Base-by-base conservation (phyloP, 495 filamentous ascomycete species). In the Hypoxylon perforatum region DNA sequence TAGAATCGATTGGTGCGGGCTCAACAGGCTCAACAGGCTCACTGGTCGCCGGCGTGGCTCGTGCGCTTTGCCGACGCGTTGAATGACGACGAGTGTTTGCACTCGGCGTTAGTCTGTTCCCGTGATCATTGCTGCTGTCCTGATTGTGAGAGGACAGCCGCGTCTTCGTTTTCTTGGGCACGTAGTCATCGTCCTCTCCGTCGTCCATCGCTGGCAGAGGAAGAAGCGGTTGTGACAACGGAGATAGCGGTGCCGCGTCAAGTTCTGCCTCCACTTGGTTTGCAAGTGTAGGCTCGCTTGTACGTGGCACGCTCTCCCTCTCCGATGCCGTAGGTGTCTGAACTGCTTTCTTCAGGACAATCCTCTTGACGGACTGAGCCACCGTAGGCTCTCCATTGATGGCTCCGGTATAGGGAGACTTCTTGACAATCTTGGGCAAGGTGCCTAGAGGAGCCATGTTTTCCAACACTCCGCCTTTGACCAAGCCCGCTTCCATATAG, bases 381-480 rank as follows among this genome's bases (percentile, higher is more conserved):
- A 70, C 46, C 11, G 71, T 51, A 1, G 33, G 51, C 12, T 66
- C 73, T 11, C 61, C 63, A 36, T 57, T 62, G 11, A 65, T 39
- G 0, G 70, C 73, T n/a, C 61, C 63, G 33, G 54, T 61, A 8
- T 62, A 42, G 0, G 70, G 70, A 0, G 73, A 55, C 61, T 79
- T 82, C 73, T 79, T 82, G 51, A 76, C 57, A n/a, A 76, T 67
- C 73, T 81, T 87, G 7, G 90, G 90, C 47, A 84, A 76, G 22
- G 82, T 82, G 36, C 90, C 90, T 4, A 93, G 76, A 23, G 90
- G 85, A 39, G 83, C 84, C 90, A 93, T 92, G 65, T 85, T 84
- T 73, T 87, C 87, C 10, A 91, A 76, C 4, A 91, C 88, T 49
- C 87, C 87, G 65, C 86, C 81, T 25, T 87, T 78, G 62, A 87